Conservation (phyloP, 1,284 basidiomycete genomes). For the Cystobasidium sp. region DNA sequence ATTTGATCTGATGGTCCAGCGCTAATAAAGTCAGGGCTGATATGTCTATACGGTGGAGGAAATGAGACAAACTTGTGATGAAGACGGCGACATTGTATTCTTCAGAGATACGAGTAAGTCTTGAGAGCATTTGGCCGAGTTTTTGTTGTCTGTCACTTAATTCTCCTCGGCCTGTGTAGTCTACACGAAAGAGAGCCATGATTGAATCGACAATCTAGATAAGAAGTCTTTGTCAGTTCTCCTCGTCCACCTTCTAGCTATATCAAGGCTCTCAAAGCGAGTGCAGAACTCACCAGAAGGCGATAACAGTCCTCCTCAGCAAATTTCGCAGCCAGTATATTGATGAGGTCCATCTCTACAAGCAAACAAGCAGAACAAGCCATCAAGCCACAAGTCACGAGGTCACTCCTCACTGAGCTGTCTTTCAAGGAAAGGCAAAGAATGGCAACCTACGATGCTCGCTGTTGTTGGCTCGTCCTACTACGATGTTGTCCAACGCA, state of each 20-base stretch:
- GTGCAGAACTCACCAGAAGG: constrained; percentile 68
- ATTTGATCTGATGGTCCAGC: constrained; percentile 32
- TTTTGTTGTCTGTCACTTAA: constrained; percentile 73
- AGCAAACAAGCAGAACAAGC: constrained; percentile 32
- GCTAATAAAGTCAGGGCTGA: neutral
- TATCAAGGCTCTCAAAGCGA: constrained; percentile 57
- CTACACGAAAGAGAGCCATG: constrained; percentile 92
- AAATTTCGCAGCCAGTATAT: constrained; percentile 69
- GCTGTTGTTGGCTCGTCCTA: constrained; percentile 81
- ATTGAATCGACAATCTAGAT: constrained; percentile 85
- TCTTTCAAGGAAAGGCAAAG: neutral
- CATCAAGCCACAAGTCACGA: neutral
- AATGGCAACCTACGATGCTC: constrained; percentile 68
- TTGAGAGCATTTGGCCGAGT: constrained; percentile 78
- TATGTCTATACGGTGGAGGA: neutral
- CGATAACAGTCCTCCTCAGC: constrained; percentile 51
- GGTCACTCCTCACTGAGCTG: no score
- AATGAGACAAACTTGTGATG: constrained; percentile 66
- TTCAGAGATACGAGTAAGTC: constrained; percentile 64
- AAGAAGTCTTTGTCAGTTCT: constrained; percentile 4
- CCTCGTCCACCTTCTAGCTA: constrained; percentile 47
- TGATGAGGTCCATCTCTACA: constrained; percentile 79
- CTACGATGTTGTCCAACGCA: constrained; percentile 80
- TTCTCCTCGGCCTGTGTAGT: constrained; percentile 88
- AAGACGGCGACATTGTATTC: constrained; percentile 74